phyloP scores from a whole-genome alignment of 2,329 filamentous ascomycete species.

The Hyphodiscus sp. region DNA sequence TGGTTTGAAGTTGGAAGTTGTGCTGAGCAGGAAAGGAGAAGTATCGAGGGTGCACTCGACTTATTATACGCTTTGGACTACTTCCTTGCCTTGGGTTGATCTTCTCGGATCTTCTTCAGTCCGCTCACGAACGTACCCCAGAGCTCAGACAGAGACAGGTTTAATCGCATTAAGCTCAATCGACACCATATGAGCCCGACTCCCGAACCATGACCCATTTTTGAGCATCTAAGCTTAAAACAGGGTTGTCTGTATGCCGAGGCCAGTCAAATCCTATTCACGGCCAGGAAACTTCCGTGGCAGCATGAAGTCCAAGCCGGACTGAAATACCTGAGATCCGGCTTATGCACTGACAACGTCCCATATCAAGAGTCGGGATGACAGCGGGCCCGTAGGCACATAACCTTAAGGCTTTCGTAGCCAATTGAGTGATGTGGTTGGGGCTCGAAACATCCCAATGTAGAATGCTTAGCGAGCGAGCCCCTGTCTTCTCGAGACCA shows the following conservation, averaged over 20 bases:
- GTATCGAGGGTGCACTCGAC: constrained; percentile 7
- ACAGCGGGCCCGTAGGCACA: constrained; percentile 13
- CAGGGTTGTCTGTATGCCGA: neutral
- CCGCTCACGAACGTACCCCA: constrained; percentile 18
- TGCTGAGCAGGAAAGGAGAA: constrained; percentile 12
- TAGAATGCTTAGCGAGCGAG: constrained; percentile 11
- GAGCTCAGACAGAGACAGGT: constrained; percentile 7
- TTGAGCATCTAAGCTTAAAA: constrained; percentile 17
- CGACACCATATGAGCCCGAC: constrained; percentile 2
- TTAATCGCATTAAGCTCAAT: constrained; percentile 18
- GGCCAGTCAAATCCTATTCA: constrained; percentile 3
- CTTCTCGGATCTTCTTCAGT: constrained; percentile 19
- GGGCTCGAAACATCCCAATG: constrained; percentile 8
- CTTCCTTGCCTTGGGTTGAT: constrained; percentile 7
- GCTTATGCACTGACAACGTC: constrained; percentile 15
- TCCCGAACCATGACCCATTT: constrained; percentile 6
- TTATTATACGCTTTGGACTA: constrained; percentile 16
- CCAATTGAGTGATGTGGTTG: constrained; percentile 16
- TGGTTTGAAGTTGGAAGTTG: constrained; percentile 14
- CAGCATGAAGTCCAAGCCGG: constrained; percentile 15
- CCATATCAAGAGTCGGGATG: constrained; percentile 12
- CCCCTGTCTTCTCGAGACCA: constrained; percentile 20
- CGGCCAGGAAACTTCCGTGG: constrained; percentile 1
- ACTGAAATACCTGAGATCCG: constrained; percentile 17
- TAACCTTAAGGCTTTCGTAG: constrained; percentile 14